A percentile compares a stretch with the other conserved stretches of the same genome.
phyloP scores from a whole-genome alignment of 371 early-diverging fungal genomes.

The Mucor racemosus region DNA sequence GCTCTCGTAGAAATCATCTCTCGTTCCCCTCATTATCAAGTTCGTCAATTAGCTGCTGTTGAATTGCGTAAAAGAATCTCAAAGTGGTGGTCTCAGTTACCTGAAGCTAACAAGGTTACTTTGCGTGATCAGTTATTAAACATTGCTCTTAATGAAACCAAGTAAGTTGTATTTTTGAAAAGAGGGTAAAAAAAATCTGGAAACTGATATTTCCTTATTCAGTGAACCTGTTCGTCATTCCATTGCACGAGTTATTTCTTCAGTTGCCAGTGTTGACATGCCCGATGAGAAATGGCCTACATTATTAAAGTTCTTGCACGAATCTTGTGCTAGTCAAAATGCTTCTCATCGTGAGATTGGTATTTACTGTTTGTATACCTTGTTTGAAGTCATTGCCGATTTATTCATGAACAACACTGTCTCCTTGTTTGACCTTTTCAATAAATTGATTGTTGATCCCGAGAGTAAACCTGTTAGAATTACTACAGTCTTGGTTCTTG shows the following conservation, averaged over 20 bases:
- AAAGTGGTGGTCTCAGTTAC: constrained; percentile 74
- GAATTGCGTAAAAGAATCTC: constrained; percentile 83
- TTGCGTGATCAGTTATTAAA: constrained; percentile 73
- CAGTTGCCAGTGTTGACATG: constrained; percentile 81
- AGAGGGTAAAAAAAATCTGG: no score
- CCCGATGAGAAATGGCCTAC: constrained; percentile 80
- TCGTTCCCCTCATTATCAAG: constrained; percentile 58
- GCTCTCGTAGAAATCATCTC: constrained; percentile 71
- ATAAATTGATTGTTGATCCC: constrained; percentile 73
- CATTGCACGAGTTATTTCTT: constrained; percentile 81
- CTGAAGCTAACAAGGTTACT: constrained; percentile 50
- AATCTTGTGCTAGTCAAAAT: constrained; percentile 68
- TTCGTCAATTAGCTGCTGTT: constrained; percentile 90
- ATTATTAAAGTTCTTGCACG: constrained; percentile 72
- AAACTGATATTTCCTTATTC: not conserved
- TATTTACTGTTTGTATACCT: constrained; percentile 76
- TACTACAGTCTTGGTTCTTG: constrained; percentile 80
- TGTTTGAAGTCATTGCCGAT: constrained; percentile 85
- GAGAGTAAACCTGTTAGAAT: constrained; percentile 81
- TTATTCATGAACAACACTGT: constrained; percentile 63
- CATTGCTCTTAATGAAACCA: constrained; percentile 71
- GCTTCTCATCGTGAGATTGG: constrained; percentile 85
- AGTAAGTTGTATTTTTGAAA: constrained; percentile 42
- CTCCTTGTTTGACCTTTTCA: constrained; percentile 74
- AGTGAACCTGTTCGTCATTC: constrained; percentile 76